A percentile compares a stretch with the other conserved stretches of the same genome.
Conservation (phyloP, 352 stramenopile genomes). For the Pythium scleroteichum region DNA sequence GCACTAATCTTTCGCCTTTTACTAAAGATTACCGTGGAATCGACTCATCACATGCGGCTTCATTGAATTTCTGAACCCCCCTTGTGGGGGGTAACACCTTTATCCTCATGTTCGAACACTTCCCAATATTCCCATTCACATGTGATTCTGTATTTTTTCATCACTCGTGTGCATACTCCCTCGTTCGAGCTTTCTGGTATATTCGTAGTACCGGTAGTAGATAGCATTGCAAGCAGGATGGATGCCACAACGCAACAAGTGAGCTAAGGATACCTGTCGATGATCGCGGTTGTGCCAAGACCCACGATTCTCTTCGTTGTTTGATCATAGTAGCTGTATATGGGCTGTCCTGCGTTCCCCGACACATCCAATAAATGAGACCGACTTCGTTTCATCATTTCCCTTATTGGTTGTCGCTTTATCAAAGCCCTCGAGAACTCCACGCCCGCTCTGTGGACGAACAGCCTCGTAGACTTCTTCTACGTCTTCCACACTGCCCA, state of each 20-base stretch:
- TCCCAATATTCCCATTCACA: conserved; percentile 1
- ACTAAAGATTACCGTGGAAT: conserved; percentile 93
- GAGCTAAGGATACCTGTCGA: no score
- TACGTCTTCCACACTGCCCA: conserved; percentile 10
- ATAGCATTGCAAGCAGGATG: no score
- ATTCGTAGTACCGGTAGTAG: no score
- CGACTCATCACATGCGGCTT: conserved; percentile 76
- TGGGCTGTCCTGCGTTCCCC: no score
- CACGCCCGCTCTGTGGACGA: neutral
- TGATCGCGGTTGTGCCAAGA: no score
- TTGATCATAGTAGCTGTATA: no score
- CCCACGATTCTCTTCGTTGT: no score
- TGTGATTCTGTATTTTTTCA: neutral
- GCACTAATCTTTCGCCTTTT: conserved; percentile 92
- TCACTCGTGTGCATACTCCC: conserved; percentile 1
- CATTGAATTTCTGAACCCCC: conserved; percentile 70
- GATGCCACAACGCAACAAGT: no score
- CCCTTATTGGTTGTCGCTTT: conserved; percentile 19
- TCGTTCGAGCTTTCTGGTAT: no score
- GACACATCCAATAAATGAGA: neutral
- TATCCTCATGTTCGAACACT: conserved; percentile 4
- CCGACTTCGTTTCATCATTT: conserved; percentile 12
- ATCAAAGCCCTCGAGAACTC: neutral
- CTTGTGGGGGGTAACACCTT: conserved; percentile 24
- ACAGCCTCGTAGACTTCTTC: neutral